Conservation (phyloP, 73 alveolate species). For the Paramecium caudatum region DNA sequence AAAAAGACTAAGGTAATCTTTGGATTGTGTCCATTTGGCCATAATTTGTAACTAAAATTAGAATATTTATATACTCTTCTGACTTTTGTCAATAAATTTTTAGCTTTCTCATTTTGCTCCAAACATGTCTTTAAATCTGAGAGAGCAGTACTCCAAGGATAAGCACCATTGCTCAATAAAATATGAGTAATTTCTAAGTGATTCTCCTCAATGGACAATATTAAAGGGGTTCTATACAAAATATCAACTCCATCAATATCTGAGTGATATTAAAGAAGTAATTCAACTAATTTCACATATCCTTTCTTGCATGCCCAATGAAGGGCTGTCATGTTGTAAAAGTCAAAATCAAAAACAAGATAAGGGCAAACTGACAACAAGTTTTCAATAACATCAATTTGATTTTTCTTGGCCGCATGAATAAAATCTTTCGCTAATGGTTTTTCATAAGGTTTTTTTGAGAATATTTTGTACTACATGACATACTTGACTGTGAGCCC, state of each 20-base stretch:
- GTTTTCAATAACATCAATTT: not conserved
- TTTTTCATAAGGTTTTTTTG: conserved; percentile 65
- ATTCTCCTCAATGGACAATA: not conserved
- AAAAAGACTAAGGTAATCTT: not conserved
- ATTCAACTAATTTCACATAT: conserved; percentile 19
- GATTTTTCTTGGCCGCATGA: conserved; percentile 28
- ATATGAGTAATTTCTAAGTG: conserved; percentile 40
- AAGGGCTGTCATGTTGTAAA: conserved; percentile 54
- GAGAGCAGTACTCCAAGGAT: conserved; percentile 65
- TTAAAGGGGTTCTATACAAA: conserved; percentile 59
- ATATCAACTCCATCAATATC: conserved; percentile 67
- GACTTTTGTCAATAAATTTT: conserved; percentile 34
- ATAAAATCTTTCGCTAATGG: conserved; percentile 18
- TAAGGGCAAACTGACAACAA: conserved; percentile 7
- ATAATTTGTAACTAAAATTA: not conserved
- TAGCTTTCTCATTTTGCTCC: conserved; percentile 30
- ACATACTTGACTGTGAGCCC: conserved; percentile 33
- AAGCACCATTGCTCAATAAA: conserved; percentile 46
- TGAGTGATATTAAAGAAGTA: conserved; percentile 4
- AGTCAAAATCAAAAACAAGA: conserved; percentile 65
- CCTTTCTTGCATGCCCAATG: conserved; percentile 70
- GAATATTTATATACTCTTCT: conserved; percentile 25
- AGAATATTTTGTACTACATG: conserved; percentile 24
- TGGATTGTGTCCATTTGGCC: conserved; percentile 37
- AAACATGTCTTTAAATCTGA: conserved; percentile 18